A percentile compares a stretch with the other conserved stretches of the same genome.
These are phyloP conservation scores for Blastobotrys chiropterorum DNA, from an alignment of 805 yeast species.

Conservation along the genomic window DNA sequence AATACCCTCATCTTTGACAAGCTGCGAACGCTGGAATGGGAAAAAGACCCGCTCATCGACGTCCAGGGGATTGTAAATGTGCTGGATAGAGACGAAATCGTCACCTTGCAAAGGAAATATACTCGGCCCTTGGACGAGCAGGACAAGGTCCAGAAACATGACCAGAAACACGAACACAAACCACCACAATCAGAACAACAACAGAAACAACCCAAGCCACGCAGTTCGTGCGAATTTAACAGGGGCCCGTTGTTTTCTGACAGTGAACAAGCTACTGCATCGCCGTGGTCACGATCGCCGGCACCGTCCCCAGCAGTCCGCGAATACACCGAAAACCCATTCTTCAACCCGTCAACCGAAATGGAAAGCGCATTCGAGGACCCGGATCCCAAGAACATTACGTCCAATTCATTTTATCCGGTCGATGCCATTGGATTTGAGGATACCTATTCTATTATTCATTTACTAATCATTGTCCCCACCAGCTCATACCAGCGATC, in stretches of 20 bases:
- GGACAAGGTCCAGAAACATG: neutral
- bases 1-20: conserved; percentile 16
- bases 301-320: conserved; percentile 29
- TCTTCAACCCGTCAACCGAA: conserved; percentile 19
- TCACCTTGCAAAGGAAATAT: conserved; percentile 27
- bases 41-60: conserved; percentile 28
- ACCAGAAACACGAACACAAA: too few species aligned
- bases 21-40: conserved; percentile 25
- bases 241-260: conserved; percentile 19
- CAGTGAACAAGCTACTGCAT: conserved; percentile 24
- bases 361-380: conserved; percentile 22
- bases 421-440: conserved; percentile 30
- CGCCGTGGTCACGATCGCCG: conserved; percentile 30
- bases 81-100: conserved; percentile 22
- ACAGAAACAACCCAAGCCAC: neutral
- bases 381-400: conserved; percentile 13
- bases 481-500: conserved; percentile 8
- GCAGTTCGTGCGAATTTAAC: neutral
- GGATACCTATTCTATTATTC: conserved; percentile 27
- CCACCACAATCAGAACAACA: too few species aligned
- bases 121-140: conserved; percentile 2
- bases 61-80: conserved; percentile 25
- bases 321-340: conserved; percentile 25
- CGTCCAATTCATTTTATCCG: conserved; percentile 9
- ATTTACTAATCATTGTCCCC: conserved; percentile 24